phyloP scores from a whole-genome alignment of 192 early-diverging fungal species.

The Coemansia sp. region DNA sequence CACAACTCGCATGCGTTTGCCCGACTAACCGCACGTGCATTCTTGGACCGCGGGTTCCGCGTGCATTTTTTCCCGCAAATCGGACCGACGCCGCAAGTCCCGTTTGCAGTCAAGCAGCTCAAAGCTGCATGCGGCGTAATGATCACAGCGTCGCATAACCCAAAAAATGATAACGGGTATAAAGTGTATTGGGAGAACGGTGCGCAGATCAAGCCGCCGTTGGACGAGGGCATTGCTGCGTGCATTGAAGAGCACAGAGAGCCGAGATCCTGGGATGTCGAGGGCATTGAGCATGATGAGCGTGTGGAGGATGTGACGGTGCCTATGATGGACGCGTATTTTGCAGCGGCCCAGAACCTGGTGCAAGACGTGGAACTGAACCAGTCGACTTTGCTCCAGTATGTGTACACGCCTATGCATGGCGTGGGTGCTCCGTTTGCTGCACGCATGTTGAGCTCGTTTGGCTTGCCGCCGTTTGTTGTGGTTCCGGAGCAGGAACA shows the following conservation, averaged over 20 bases:
- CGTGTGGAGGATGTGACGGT: slow-evolving; percentile 59
- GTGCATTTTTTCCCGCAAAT: slow-evolving; percentile 73
- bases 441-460: slow-evolving; percentile 60
- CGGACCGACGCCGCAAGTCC: slow-evolving; percentile 81
- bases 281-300: slow-evolving; percentile 55
- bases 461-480: slow-evolving; percentile 67
- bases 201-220: slow-evolving; percentile 88
- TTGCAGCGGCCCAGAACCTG: slow-evolving; percentile 54
- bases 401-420: slow-evolving; percentile 95
- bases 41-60: slow-evolving; percentile 71
- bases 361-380: slow-evolving; percentile 15
- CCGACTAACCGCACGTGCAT: slow-evolving; percentile 75
- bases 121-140: slow-evolving; percentile 83
- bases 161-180: slow-evolving; percentile 91
- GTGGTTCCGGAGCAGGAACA: slow-evolving; percentile 63
- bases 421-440: slow-evolving; percentile 85
- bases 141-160: slow-evolving; percentile 96
- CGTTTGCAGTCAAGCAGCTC: slow-evolving; percentile 77
- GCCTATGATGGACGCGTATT: slow-evolving; percentile 69
- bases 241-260: slow-evolving; percentile 70
- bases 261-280: slow-evolving; percentile 61
- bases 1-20: slow-evolving; percentile 83
- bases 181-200: slow-evolving; percentile 89
- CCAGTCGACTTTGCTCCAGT: slow-evolving; percentile 28
- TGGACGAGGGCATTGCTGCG: slow-evolving; percentile 75